Percentiles rank a stretch among this genome's conserved stretches.
Evolutionary conservation across 164 flowering plant genomes (phyloP).

Genomic region (Umbilicus rupestris): DNA sequence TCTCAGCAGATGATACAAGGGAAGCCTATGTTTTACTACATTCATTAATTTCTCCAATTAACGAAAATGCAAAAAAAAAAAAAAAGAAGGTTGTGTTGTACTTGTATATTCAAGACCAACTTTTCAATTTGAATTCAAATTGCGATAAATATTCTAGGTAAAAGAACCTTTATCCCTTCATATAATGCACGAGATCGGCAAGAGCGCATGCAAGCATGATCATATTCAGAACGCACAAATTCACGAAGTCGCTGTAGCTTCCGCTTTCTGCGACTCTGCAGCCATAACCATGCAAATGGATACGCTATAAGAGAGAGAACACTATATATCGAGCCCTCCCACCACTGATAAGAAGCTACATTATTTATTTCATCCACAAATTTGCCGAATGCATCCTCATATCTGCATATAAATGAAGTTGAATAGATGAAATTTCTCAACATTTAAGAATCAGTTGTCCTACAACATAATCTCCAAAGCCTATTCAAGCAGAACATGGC

Average conservation of each 20-base stretch:
- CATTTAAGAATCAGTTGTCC: too few species aligned
- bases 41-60: too few species aligned
- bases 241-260: constrained; percentile 83
- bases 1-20: too few species aligned
- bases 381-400: constrained; percentile 82
- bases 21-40: too few species aligned
- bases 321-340: constrained; percentile 88
- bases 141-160: too few species aligned
- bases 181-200: constrained; percentile 98
- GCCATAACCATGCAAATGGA: constrained; percentile 98
- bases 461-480: too few species aligned
- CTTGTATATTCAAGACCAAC: too few species aligned
- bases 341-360: constrained; percentile 89
- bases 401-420: constrained; percentile 31
- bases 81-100: too few species aligned
- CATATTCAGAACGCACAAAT: constrained; percentile 94
- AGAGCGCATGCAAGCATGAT: constrained; percentile 93
- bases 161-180: constrained; percentile 97
- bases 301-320: constrained; percentile 66
- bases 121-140: too few species aligned
- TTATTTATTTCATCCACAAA: constrained; percentile 94
- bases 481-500: too few species aligned
- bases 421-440: too few species aligned
- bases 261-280: constrained; percentile 73
- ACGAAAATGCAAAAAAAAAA: too few species aligned